Evolutionary conservation across 805 yeast species (phyloP).

Genomic region (Candida gorgasii): DNA sequence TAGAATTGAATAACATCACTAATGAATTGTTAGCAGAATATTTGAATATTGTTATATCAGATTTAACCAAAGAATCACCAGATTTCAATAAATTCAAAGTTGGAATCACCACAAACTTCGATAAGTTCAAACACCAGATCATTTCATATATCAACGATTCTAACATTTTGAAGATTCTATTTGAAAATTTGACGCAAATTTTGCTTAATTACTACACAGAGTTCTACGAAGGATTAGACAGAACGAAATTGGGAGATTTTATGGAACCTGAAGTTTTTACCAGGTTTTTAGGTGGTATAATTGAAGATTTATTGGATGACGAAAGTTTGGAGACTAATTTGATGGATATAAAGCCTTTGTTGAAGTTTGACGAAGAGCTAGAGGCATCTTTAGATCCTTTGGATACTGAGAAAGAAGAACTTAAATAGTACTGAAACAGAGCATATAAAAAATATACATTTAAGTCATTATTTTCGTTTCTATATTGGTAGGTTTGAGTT

Average conservation of each 20-base stretch:
- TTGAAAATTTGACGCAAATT: conserved; percentile 41
- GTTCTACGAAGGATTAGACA: conserved; percentile 21
- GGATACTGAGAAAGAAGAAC: not conserved
- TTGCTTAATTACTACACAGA: conserved; percentile 37
- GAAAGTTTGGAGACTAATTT: conserved; percentile 13
- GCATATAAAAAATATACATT: no score
- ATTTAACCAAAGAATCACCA: conserved; percentile 31
- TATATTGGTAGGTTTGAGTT: no score
- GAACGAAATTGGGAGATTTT: conserved; percentile 36
- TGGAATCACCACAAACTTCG: conserved; percentile 54
- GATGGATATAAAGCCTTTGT: conserved; percentile 16
- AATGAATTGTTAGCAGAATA: conserved; percentile 63
- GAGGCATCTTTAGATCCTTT: not conserved
- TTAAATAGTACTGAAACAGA: no score
- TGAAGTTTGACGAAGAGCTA: conserved; percentile 16
- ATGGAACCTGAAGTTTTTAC: conserved; percentile 21
- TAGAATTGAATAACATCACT: conserved; percentile 69
- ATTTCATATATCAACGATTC: conserved; percentile 56
- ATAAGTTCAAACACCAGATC: conserved; percentile 55
- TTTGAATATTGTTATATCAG: conserved; percentile 39
- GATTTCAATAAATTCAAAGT: conserved; percentile 39
- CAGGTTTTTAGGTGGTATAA: conserved; percentile 13
- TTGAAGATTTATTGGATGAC: conserved; percentile 18
- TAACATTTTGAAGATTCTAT: conserved; percentile 36
- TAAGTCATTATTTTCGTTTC: no score